Evolutionary conservation across 1,284 basidiomycete genomes (phyloP).

Genomic region (Polyporus tsugae): DNA sequence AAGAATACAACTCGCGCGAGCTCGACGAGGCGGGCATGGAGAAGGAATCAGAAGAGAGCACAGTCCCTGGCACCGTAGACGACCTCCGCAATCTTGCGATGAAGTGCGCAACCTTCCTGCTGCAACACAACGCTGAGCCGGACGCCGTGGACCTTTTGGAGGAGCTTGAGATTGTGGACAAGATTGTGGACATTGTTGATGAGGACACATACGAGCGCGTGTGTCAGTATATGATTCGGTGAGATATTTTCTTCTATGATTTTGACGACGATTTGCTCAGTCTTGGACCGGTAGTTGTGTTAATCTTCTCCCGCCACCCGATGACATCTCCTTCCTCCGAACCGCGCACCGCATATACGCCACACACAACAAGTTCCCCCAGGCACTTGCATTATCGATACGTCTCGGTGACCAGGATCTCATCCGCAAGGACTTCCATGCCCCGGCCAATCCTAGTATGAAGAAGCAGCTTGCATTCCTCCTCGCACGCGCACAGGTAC

Average conservation of each 20-base stretch:
- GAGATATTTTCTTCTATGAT: conserved; percentile 40
- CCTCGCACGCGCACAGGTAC: conserved; percentile 92
- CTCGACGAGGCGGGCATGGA: conserved; percentile 46
- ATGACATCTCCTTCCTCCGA: conserved; percentile 90
- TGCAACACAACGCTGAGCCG: conserved; percentile 96
- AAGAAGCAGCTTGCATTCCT: conserved; percentile 95
- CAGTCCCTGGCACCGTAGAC: conserved; percentile 62
- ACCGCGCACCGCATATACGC: conserved; percentile 94
- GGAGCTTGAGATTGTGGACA: conserved; percentile 92
- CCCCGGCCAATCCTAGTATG: conserved; percentile 92
- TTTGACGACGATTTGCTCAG: conserved; percentile 12
- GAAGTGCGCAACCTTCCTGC: conserved; percentile 91
- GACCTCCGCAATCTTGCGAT: conserved; percentile 84
- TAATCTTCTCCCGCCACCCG: conserved; percentile 91
- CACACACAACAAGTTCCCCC: conserved; percentile 88
- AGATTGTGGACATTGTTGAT: conserved; percentile 82
- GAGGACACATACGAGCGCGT: conserved; percentile 91
- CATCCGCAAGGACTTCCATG: conserved; percentile 86
- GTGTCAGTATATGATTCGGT: conserved; percentile 98
- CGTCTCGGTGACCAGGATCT: conserved; percentile 86
- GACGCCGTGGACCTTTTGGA: conserved; percentile 97
- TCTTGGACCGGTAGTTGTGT: conserved; percentile 72
- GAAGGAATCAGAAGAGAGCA: conserved; percentile 41
- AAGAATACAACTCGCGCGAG: conserved; percentile 84
- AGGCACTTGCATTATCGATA: conserved; percentile 91